Evolutionary conservation across 2,329 filamentous ascomycete genomes (phyloP), one percentile per base, ranked within the genome.

Genomic region (Tolypocladium guangdongense): DNA sequence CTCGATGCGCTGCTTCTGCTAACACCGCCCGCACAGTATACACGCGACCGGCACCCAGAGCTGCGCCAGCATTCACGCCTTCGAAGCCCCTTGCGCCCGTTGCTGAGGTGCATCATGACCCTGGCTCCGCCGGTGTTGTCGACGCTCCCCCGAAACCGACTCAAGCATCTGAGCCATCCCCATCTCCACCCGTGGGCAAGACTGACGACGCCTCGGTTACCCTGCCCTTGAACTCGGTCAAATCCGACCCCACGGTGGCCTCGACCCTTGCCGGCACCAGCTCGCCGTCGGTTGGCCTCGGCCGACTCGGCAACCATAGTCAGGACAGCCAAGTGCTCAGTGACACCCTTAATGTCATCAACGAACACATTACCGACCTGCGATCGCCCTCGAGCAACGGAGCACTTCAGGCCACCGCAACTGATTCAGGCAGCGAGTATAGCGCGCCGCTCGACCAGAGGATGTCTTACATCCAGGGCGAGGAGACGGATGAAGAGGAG

Each of bases 401-500:
- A 30, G 69, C 66, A 36, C 62, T 84, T 58, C 73, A 80, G 59
- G 63, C 77, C 53, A 70, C 72, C 51, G 71, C 77, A 45, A 89
- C 83, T 57, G 89, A 95, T 67, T 95, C 90, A 2, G 87, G 86
- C 50, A 96, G 90, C 71, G 89, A 95, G 66, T 96, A 96, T 69
- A 95, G 90, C 70, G 88, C 82, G 56, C 83, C 88, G 53, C 66
- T 88, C 39, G 84, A 84, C 57, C 84, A 87, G 60, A 83, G 90
- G 39, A 73, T 92, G 61, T 96, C 92, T 1, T 96, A 95, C 67
- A 92, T 97, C 57, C 87, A 93, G 59, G 93, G 92, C 38, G 87
- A 95, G 58, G 92, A 96, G 69, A 96, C 91, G 1, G 92, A 97
- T 62, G 90, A 96, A 63, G 93, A 97, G 68, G 93, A 97, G 68